Conservation (phyloP, 164 flowering plant species). For the Sedum album region DNA sequence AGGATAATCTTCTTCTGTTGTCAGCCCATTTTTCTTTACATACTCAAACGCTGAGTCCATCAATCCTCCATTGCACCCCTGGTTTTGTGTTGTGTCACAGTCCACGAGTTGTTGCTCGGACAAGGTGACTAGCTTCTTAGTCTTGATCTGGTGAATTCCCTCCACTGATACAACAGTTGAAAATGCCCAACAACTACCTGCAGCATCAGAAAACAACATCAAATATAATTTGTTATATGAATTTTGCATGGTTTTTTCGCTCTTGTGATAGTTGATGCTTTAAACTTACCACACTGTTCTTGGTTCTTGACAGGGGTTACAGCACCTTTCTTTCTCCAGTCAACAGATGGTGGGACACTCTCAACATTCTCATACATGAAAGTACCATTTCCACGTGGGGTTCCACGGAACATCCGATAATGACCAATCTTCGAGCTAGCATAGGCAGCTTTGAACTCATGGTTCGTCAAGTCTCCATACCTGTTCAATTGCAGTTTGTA, state of each 20-base stretch:
- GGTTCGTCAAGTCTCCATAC: conserved; percentile 11
- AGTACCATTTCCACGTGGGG: not conserved
- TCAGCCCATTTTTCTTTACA: conserved; percentile 48
- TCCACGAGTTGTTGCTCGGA: conserved; percentile 87
- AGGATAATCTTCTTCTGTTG: conserved; percentile 63
- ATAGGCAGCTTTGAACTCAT: conserved; percentile 5
- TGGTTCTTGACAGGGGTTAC: conserved; percentile 73
- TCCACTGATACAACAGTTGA: conserved; percentile 86
- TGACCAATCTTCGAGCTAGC: conserved; percentile 9
- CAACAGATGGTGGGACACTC: conserved; percentile 48
- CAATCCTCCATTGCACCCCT: conserved; percentile 16
- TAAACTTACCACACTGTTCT: conserved; percentile 62
- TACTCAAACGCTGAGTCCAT: conserved; percentile 72
- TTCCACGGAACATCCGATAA: not conserved
- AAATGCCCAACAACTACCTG: conserved; percentile 94
- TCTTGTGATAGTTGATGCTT: not conserved
- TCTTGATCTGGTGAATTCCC: conserved; percentile 73
- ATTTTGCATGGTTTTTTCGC: not conserved
- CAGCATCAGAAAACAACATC: not conserved
- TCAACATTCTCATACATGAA: conserved; percentile 9
- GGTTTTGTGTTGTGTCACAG: conserved; percentile 55
- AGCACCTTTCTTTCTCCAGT: conserved; percentile 88
- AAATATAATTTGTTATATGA: not conserved
- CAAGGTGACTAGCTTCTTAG: conserved; percentile 58
- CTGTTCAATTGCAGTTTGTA: conserved; percentile 9